A percentile compares a stretch with the other conserved stretches of the same genome.
Evolutionary conservation across 129 eudicot genomes (phyloP).

Genomic region (Helianthus annuus): DNA sequence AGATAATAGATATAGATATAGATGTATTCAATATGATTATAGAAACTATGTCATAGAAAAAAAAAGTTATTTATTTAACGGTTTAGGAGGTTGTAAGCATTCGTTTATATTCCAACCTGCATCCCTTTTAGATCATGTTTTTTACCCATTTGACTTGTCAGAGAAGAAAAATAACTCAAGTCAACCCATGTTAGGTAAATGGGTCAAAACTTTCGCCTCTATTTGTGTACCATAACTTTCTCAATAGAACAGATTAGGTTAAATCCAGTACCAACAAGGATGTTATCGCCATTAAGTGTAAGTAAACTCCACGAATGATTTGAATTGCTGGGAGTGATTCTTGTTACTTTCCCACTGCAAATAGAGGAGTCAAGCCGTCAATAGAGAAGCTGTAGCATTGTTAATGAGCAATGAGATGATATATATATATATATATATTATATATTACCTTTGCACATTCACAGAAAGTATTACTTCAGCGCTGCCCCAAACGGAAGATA

Average conservation of each 20-base stretch:
- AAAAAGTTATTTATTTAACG: neutral
- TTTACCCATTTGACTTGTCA: neutral
- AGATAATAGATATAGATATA: no score
- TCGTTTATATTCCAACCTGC: neutral
- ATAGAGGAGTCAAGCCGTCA: conserved; percentile 20
- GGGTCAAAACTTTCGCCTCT: neutral
- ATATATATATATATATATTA: no score
- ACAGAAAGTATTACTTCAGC: conserved; percentile 73
- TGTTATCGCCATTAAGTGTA: conserved; percentile 70
- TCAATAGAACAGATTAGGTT: neutral
- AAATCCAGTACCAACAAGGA: conserved; percentile 66
- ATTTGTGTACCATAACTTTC: neutral
- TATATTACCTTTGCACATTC: conserved; percentile 61
- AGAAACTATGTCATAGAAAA: neutral
- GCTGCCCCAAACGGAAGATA: conserved; percentile 90
- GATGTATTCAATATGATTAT: neutral
- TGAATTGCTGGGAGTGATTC: conserved; percentile 70
- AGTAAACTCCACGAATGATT: conserved; percentile 80
- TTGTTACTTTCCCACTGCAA: conserved; percentile 78
- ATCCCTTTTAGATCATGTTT: neutral
- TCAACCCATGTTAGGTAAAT: conserved; percentile 5
- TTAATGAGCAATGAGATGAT: conserved; percentile 1
- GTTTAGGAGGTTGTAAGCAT: neutral
- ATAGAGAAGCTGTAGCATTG: conserved; percentile 8
- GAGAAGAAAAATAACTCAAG: neutral